Percentiles rank a stretch among this genome's conserved stretches.
Evolutionary conservation across 257 asterid genomes (phyloP).

Genomic region (Coffea eugenioides): DNA sequence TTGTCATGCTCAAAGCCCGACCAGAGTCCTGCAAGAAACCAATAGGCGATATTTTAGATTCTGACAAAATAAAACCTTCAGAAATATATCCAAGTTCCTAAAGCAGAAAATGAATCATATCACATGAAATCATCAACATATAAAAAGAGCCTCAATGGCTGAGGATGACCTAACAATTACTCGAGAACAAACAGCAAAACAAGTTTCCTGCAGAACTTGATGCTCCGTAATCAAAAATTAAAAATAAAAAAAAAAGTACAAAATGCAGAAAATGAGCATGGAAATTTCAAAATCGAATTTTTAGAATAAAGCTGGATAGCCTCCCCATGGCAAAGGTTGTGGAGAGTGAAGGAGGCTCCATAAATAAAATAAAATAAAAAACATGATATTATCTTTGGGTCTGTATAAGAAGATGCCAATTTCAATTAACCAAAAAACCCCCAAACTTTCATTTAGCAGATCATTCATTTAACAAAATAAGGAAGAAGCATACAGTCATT

Average conservation of each 20-base stretch:
- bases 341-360: background rate
- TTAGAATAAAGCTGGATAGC: conserved; percentile 3
- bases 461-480: background rate
- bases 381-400: background rate
- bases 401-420: background rate
- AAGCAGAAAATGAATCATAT: background rate
- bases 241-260: background rate
- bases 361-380: background rate
- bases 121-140: background rate
- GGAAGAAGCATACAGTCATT: background rate
- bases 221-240: background rate
- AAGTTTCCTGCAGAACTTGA: background rate
- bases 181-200: background rate
- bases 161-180: background rate
- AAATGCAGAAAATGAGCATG: background rate
- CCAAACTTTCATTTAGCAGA: background rate
- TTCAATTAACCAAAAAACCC: background rate
- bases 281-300: background rate
- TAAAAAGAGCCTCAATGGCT: background rate
- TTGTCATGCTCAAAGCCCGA: conserved; percentile 51
- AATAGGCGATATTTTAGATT: background rate
- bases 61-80: background rate
- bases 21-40: conserved; percentile 45
- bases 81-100: background rate
- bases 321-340: background rate